Evolutionary conservation across 2,329 filamentous ascomycete genomes (phyloP), one percentile per base, ranked within the genome.

Genomic region (Diaporthe sp.): DNA sequence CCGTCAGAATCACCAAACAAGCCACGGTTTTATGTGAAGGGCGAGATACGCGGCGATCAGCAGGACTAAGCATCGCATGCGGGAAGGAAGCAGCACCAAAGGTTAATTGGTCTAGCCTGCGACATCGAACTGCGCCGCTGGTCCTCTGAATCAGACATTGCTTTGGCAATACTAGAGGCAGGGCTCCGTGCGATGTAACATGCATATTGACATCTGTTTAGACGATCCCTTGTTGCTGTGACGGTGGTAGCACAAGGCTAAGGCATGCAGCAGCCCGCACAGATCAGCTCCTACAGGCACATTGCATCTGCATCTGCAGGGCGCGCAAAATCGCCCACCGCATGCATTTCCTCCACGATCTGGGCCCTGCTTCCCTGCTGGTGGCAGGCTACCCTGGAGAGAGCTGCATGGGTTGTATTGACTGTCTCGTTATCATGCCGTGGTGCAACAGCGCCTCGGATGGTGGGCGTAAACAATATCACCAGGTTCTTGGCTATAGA

Each of bases 261-360:
- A 51, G 47, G 70, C 70, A 63, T 51, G 44, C 56, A 22, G 56
- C 27, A 53, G 35, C 56, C 44, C 59, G 37, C 56, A 51, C 44
- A 25, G 35, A 63, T 39, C 51, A 71, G 56, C 56, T 44, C 53
- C 70, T 42, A 51, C 44, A 71, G 56, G 70, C 70, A 71, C 70
- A 71, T 63, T 71, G 70, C 70, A 71, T 59, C 32, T 71, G 56
- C 56, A 42, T 37, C 32, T 65, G 70, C 56, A 61, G 61, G 55
- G 44, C 42, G 59, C 22, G 53, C 37, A 59, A 59, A 22, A 27
- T 71, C 56, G 15, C 44, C 56, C 35, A 53, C 51, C 37, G 42
- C 22, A 30, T 53, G 53, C 42, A 35, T 30, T 9, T 17, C n/a
- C 8, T 71, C 30, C 22, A 50, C n/a, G 30, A 37, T 53, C 42